Evolutionary conservation across 2,329 filamentous ascomycete genomes (phyloP), one percentile per base, ranked within the genome.

Genomic region (Aspergillus oerlinghausenensis): DNA sequence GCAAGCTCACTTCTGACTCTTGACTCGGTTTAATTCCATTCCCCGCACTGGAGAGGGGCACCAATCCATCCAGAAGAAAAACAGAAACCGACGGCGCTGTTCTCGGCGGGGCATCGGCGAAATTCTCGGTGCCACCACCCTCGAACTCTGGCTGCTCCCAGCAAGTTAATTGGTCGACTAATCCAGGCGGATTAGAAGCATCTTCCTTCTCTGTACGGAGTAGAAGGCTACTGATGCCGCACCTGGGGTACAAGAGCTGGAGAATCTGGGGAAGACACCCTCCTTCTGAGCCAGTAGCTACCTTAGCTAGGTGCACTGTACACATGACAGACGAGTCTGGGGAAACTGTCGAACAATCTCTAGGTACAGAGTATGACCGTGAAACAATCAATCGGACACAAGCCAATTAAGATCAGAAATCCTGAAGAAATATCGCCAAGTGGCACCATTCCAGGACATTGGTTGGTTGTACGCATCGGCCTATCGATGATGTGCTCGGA

Each of bases 101-200:
- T 47, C 45, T 64, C 61, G 64, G 64, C 50, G 63, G 63, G 63
- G 60, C 58, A 47, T 61, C 63, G 64, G 64, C 59, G 64, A 66
- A 66, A 64, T 64, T 66, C 51, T 66, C 64, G 64, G 64, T 38
- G 32, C 32, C 32, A 38, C 32, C 32, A 38, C 14, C 5, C 14
- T 38, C 32, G 17, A 38, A 38, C 14, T 38, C 17, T 38, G 14
- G 29, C 32, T 38, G 32, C 32, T 17, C 23, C 23, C 5, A 17
- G 32, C 32, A 14, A 38, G 17, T 38, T 6, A 17, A 17, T 38
- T 38, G 4, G 14, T 38, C 14, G 32, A 35, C 14, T 17, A 2
- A 0, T 29, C 28, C 14, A 38, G 32, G 32, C 32, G 32, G 5
- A 38, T 38, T 6, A 17, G 9, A 3, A 29, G 32, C 32, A 3